Conservation (phyloP, 1,284 basidiomycete species). For the Ganoderma sp. region DNA sequence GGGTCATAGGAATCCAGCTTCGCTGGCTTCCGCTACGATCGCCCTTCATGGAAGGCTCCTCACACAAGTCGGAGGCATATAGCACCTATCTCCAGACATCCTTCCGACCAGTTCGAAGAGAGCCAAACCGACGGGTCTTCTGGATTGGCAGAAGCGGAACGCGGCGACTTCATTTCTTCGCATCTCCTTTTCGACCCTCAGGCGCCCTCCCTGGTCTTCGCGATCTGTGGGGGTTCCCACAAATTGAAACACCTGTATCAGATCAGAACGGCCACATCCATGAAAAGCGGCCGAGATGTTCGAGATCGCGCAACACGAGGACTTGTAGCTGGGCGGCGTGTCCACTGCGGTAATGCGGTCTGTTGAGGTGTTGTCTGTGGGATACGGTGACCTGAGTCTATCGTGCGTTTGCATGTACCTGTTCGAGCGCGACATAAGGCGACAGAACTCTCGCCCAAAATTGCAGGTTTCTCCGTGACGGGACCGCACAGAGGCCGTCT, state of each 20-base stretch:
- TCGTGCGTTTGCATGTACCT: slow-evolving; percentile 12
- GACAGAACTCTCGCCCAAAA: slow-evolving; percentile 19
- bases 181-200: neutral
- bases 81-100: neutral
- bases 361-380: neutral
- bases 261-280: slow-evolving; percentile 6
- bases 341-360: neutral
- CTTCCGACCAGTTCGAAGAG: slow-evolving; percentile 5
- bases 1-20: neutral
- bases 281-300: slow-evolving; percentile 18
- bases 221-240: slow-evolving; percentile 1
- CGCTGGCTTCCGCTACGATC: slow-evolving; percentile 14
- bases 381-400: slow-evolving; percentile 8
- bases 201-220: slow-evolving; percentile 5
- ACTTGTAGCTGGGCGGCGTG: slow-evolving; percentile 6
- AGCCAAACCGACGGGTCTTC: slow-evolving; percentile 12
- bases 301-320: slow-evolving; percentile 16
- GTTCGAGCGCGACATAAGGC: slow-evolving; percentile 4
- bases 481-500: neutral
- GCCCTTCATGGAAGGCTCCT: slow-evolving; percentile 16
- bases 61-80: slow-evolving; percentile 11
- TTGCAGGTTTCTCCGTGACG: neutral
- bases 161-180: slow-evolving; percentile 1
- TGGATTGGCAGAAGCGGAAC: slow-evolving; percentile 23
- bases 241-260: slow-evolving; percentile 4